Conservation (phyloP, 257 asterid genomes). For the Linaria vulgaris region DNA sequence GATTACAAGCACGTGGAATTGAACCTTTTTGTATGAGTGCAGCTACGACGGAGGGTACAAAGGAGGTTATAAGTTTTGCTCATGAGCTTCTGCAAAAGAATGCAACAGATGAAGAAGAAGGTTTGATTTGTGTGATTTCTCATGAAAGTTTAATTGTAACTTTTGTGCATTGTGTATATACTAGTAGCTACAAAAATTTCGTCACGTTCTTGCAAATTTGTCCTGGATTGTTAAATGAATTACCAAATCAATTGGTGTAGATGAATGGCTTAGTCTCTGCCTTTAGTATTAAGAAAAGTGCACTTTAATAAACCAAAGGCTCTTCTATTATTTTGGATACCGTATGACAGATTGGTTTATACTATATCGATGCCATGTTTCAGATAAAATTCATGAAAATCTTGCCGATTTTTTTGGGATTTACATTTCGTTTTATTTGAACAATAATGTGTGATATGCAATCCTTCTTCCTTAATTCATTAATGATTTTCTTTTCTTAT, state of each 20-base stretch:
- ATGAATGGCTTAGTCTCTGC: too few species aligned
- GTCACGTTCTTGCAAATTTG: not conserved
- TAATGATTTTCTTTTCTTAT: conserved; percentile 1
- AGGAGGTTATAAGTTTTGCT: conserved; percentile 71
- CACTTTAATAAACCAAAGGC: too few species aligned
- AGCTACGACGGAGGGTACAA: conserved; percentile 71
- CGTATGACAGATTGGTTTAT: too few species aligned
- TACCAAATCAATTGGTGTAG: not conserved
- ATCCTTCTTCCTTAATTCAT: not conserved
- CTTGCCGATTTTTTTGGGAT: too few species aligned
- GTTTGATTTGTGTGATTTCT: conserved; percentile 30
- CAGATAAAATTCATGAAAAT: too few species aligned
- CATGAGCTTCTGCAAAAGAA: conserved; percentile 53
- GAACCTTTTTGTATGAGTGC: conserved; percentile 94
- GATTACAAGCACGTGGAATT: conserved; percentile 58
- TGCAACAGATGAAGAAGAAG: conserved; percentile 46
- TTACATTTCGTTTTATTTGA: too few species aligned
- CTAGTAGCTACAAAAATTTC: not conserved
- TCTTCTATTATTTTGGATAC: too few species aligned
- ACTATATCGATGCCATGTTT: too few species aligned
- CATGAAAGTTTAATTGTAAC: not conserved
- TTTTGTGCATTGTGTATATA: not conserved
- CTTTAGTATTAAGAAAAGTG: too few species aligned
- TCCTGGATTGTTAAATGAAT: not conserved
- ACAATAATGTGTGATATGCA: not conserved